Percentiles rank a stretch among this genome's conserved stretches.
These are phyloP conservation scores for Paralagenidium karlingii DNA, from an alignment of 352 stramenopile genomes.

Conservation along the genomic window DNA sequence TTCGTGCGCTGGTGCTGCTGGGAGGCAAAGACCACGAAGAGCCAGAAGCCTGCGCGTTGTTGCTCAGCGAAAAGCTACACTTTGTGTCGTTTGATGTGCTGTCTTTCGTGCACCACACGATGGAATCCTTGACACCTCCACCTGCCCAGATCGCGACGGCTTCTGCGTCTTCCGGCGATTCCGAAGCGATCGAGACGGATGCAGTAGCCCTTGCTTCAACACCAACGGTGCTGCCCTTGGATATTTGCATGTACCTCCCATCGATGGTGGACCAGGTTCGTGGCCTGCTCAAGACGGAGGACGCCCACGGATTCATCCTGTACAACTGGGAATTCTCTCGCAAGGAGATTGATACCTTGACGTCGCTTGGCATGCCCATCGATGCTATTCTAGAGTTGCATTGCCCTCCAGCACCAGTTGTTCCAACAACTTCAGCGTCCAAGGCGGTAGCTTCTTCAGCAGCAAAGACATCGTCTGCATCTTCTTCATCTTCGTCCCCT, in stretches of 20 bases:
- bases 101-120: too few species aligned
- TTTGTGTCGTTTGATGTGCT: conserved; percentile 31
- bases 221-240: too few species aligned
- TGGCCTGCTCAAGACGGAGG: too few species aligned
- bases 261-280: too few species aligned
- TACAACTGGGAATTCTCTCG: conserved; percentile 41
- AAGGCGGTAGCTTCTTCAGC: background rate
- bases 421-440: conserved; percentile 1
- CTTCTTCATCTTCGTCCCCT: conserved; percentile 1
- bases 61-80: conserved; percentile 23
- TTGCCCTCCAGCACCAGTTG: conserved; percentile 1
- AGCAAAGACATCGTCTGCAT: background rate
- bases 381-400: conserved; percentile 51
- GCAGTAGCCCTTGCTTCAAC: too few species aligned
- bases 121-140: too few species aligned
- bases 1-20: conserved; percentile 33
- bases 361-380: conserved; percentile 23
- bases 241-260: too few species aligned
- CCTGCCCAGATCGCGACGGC: too few species aligned
- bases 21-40: conserved; percentile 22
- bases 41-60: conserved; percentile 16
- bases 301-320: conserved; percentile 28
- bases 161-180: too few species aligned
- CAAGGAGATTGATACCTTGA: conserved; percentile 27
- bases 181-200: too few species aligned